phyloP scores from a whole-genome alignment of 23 red algal species.

The Cyanidium caldarium region DNA sequence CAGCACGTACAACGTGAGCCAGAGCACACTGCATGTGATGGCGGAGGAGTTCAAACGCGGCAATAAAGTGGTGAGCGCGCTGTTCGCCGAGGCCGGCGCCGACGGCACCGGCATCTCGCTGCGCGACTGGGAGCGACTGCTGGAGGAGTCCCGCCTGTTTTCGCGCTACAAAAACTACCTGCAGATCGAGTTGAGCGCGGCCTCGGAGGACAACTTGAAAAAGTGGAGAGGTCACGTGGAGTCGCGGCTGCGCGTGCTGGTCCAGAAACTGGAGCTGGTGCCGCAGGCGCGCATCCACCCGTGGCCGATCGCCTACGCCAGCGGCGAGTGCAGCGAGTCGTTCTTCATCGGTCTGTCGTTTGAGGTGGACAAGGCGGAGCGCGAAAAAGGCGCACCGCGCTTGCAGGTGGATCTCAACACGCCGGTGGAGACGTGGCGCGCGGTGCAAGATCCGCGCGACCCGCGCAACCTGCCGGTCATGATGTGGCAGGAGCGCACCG shows the following conservation, averaged over 20 bases:
- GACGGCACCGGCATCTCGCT: not conserved
- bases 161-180: conserved; percentile 43
- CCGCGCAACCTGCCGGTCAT: not conserved
- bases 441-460: not conserved
- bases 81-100: conserved; percentile 12
- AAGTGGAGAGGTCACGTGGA: conserved; percentile 88
- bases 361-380: not conserved
- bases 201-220: conserved; percentile 39
- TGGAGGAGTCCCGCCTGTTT: conserved; percentile 76
- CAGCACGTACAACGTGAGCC: conserved; percentile 91
- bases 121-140: conserved; percentile 42
- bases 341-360: conserved; percentile 63
- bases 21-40: conserved; percentile 59
- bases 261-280: conserved; percentile 56
- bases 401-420: not conserved
- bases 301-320: conserved; percentile 35
- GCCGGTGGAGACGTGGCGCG: not conserved
- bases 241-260: conserved; percentile 57
- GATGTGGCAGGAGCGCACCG: conserved; percentile 10
- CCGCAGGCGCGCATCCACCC: conserved; percentile 45
- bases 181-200: conserved; percentile 66
- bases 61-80: conserved; percentile 15
- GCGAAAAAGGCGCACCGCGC: not conserved
- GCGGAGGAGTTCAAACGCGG: conserved; percentile 72
- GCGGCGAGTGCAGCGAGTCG: conserved; percentile 25